Conservation (phyloP, 768 basidiomycete species). For the Phaeotremella skinneri region DNA sequence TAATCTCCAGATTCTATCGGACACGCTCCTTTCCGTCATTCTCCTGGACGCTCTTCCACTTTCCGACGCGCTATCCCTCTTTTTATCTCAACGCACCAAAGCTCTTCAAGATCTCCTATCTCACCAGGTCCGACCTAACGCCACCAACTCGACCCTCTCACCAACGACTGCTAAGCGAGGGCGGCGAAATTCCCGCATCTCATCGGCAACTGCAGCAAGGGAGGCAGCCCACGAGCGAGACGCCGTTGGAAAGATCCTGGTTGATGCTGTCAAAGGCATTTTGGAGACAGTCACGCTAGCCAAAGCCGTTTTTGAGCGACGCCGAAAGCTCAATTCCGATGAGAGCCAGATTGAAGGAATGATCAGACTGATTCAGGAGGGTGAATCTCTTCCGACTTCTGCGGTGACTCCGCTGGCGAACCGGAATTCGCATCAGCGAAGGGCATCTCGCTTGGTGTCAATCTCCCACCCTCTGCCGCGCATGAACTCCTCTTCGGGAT, state of each 20-base stretch:
- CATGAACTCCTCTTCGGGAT: slow-evolving; percentile 43
- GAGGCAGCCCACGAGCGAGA: slow-evolving; percentile 21
- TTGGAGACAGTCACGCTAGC: slow-evolving; percentile 29
- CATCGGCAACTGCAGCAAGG: slow-evolving; percentile 16
- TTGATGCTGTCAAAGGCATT: slow-evolving; percentile 29
- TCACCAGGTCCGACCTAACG: slow-evolving; percentile 4
- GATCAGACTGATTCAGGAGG: slow-evolving; percentile 38
- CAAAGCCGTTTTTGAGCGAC: slow-evolving; percentile 26
- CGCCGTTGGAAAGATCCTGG: slow-evolving; percentile 22
- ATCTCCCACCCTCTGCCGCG: slow-evolving; percentile 42
- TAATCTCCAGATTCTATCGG: slow-evolving; percentile 64
- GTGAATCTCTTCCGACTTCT: slow-evolving; percentile 13
- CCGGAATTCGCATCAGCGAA: slow-evolving; percentile 30
- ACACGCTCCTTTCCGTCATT: slow-evolving; percentile 76
- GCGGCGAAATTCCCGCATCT: slow-evolving; percentile 22
- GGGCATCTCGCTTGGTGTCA: slow-evolving; percentile 53
- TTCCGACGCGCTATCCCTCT: slow-evolving; percentile 65
- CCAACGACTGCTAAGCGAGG: slow-evolving; percentile 5
- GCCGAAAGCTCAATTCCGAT: neutral
- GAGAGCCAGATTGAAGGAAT: slow-evolving; percentile 42
- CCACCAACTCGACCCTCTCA: neutral
- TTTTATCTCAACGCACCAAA: slow-evolving; percentile 62
- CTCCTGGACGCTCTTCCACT: slow-evolving; percentile 84
- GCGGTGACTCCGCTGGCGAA: slow-evolving; percentile 1
- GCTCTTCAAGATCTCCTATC: slow-evolving; percentile 40